Conservation (phyloP, 768 basidiomycete genomes). For the Epithele typhae region DNA sequence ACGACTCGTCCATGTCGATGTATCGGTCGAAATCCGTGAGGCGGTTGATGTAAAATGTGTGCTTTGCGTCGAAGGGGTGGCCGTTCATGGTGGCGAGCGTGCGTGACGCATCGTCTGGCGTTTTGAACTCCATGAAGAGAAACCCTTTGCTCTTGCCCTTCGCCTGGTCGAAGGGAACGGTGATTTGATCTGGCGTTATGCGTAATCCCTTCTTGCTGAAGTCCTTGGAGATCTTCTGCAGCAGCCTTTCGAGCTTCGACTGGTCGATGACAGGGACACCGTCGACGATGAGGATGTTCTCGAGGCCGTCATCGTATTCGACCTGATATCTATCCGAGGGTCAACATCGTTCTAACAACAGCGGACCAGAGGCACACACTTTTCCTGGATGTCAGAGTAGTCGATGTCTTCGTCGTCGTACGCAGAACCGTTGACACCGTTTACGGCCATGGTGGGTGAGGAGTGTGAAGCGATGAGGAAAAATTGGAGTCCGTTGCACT, state of each 20-base stretch:
- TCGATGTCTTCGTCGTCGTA: conserved; percentile 64
- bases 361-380: conserved; percentile 40
- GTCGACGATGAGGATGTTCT: conserved; percentile 90
- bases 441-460: conserved; percentile 17
- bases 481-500: conserved; percentile 10
- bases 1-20: conserved; percentile 71
- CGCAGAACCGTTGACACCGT: conserved; percentile 22
- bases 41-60: conserved; percentile 79
- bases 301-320: conserved; percentile 79
- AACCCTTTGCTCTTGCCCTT: conserved; percentile 93
- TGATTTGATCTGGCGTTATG: conserved; percentile 73
- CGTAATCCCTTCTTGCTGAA: conserved; percentile 78
- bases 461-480: conserved; percentile 7
- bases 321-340: conserved; percentile 70
- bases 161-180: conserved; percentile 83
- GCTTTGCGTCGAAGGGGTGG: conserved; percentile 82
- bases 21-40: conserved; percentile 90
- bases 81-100: conserved; percentile 68
- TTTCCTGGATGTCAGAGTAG: conserved; percentile 84
- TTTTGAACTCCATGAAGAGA: conserved; percentile 77
- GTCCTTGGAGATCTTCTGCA: conserved; percentile 78
- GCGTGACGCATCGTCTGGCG: conserved; percentile 61
- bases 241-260: conserved; percentile 75
- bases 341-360: background rate
- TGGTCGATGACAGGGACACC: conserved; percentile 88